A percentile compares a stretch with the other conserved stretches of the same genome.
Evolutionary conservation across 78 protist genomes (phyloP).

Genomic region (Planoprotostelium fungivorum): DNA sequence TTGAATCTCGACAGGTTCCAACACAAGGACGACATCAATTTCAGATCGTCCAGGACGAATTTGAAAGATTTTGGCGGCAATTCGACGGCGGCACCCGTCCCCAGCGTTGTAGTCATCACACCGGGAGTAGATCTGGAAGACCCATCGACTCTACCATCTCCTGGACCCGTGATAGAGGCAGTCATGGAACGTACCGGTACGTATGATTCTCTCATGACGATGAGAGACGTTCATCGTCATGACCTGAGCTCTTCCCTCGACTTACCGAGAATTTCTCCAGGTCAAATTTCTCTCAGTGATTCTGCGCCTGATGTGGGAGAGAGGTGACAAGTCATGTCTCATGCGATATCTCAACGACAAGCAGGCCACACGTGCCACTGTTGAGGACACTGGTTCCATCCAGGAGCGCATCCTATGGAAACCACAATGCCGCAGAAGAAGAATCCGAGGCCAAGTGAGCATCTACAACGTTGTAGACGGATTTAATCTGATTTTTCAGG

Average conservation of each 20-base stretch:
- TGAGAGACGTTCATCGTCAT: neutral
- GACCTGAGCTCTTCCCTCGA: neutral
- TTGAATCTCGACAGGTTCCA: neutral
- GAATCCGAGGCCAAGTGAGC: too few relatives aligned
- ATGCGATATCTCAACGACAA: too few relatives aligned
- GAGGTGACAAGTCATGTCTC: neutral
- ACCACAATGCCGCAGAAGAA: neutral
- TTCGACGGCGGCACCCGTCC: neutral
- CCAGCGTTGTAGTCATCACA: neutral
- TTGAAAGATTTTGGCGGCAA: neutral
- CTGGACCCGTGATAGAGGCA: neutral
- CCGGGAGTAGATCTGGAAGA: neutral
- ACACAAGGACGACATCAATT: neutral
- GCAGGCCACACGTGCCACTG: too few relatives aligned
- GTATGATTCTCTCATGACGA: neutral
- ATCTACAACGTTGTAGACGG: too few relatives aligned
- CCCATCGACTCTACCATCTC: neutral
- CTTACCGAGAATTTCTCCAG: neutral
- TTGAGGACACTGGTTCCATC: neutral
- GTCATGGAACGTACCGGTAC: neutral
- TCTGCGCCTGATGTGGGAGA: neutral
- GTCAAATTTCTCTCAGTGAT: neutral
- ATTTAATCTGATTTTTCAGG: too few relatives aligned
- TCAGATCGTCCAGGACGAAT: neutral
- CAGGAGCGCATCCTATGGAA: neutral